phyloP scores from a whole-genome alignment of 805 yeast species.

The Lipomyces orientalis region DNA sequence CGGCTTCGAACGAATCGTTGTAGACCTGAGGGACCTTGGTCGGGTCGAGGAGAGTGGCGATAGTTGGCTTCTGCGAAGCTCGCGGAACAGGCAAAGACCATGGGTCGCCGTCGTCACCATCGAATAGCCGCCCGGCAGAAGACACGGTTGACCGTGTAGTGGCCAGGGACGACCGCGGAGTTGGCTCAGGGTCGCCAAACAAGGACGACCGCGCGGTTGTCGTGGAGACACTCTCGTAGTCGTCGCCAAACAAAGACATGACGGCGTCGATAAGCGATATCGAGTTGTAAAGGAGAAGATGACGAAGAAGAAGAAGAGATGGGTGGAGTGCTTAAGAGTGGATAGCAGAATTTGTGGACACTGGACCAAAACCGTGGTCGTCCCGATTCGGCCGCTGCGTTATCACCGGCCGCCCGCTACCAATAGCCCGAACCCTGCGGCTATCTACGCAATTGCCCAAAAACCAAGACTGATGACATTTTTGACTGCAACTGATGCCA shows the following conservation, averaged over 20 bases:
- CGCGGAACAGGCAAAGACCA: constrained; percentile 31
- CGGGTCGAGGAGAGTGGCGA: constrained; percentile 32
- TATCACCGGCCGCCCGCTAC: constrained; percentile 3
- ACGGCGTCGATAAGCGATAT: not conserved
- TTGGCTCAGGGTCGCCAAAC: constrained; percentile 23
- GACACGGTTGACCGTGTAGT: constrained; percentile 17
- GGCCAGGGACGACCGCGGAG: constrained; percentile 22
- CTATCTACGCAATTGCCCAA: not conserved
- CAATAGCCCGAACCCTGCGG: not conserved
- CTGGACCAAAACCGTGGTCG: not conserved
- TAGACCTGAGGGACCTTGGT: constrained; percentile 33
- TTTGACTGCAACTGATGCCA: not conserved
- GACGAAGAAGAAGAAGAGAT: constrained; percentile 4
- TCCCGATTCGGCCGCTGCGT: constrained; percentile 3
- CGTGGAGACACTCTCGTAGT: constrained; percentile 33
- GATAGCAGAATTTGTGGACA: not conserved
- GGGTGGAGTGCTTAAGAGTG: not conserved
- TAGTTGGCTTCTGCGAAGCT: constrained; percentile 30
- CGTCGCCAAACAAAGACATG: constrained; percentile 40
- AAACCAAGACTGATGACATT: not conserved
- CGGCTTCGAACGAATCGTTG: constrained; percentile 35
- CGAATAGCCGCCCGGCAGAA: constrained; percentile 26
- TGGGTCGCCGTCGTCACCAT: constrained; percentile 23
- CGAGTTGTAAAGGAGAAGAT: not conserved
- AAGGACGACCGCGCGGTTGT: constrained; percentile 28